Percentiles rank a stretch among this genome's conserved stretches.
These are phyloP conservation scores for Eutrema japonicum DNA, from an alignment of 345 rosid species.

Conservation along the genomic window DNA sequence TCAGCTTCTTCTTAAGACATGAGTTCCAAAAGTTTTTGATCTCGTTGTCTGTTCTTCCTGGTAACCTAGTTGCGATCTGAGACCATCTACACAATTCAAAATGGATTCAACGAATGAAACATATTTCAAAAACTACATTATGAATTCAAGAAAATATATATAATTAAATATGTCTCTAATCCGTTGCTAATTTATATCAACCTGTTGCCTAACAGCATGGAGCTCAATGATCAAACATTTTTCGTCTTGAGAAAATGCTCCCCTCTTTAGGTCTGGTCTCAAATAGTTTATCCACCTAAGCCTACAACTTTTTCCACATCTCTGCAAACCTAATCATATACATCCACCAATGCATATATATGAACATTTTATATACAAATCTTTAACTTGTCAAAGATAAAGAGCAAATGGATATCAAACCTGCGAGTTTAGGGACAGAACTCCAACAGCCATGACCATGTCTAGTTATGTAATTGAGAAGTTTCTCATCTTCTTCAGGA, in stretches of 20 bases:
- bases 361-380: neutral
- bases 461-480: slow-evolving; percentile 68
- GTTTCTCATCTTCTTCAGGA: slow-evolving; percentile 89
- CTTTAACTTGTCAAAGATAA: neutral
- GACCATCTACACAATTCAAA: slow-evolving; percentile 57
- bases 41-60: slow-evolving; percentile 72
- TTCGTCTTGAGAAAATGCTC: slow-evolving; percentile 69
- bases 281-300: slow-evolving; percentile 91
- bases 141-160: neutral
- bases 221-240: slow-evolving; percentile 63
- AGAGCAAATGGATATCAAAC: slow-evolving; percentile 41
- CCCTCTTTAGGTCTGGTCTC: slow-evolving; percentile 90
- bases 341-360: slow-evolving; percentile 22
- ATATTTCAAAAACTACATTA: neutral
- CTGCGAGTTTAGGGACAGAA: slow-evolving; percentile 84
- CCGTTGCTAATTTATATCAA: neutral
- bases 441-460: slow-evolving; percentile 92
- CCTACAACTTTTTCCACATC: slow-evolving; percentile 79
- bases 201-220: slow-evolving; percentile 73
- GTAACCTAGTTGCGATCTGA: slow-evolving; percentile 63
- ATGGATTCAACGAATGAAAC: neutral
- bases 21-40: slow-evolving; percentile 76
- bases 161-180: neutral
- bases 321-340: slow-evolving; percentile 41
- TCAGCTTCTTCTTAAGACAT: slow-evolving; percentile 68